These are phyloP conservation scores for Camelina sativa DNA, from an alignment of 345 rosid species.

Conservation along the genomic window DNA sequence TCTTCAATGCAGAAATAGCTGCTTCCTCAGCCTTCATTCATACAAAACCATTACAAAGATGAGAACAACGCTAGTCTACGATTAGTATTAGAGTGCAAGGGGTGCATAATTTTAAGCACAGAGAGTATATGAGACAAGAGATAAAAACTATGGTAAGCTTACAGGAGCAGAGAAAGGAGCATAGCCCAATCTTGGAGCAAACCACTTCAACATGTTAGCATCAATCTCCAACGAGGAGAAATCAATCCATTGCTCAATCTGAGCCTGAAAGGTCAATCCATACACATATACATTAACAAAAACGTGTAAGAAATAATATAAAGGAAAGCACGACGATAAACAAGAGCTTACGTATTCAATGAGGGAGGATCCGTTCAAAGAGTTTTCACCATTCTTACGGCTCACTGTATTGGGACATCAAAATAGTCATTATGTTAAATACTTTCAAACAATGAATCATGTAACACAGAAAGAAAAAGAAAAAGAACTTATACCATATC, in stretches of 20 bases:
- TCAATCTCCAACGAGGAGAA: conserved; percentile 82
- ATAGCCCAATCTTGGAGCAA: conserved; percentile 63
- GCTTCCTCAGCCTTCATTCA: conserved; percentile 45
- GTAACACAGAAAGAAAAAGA: not conserved
- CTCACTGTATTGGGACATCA: conserved; percentile 55
- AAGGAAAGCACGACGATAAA: not conserved
- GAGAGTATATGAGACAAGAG: not conserved
- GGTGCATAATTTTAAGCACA: not conserved
- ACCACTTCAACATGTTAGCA: conserved; percentile 61
- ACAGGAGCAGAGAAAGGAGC: conserved; percentile 74
- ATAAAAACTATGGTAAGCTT: conserved; percentile 33
- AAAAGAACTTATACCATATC: conserved; percentile 63
- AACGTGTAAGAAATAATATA: not conserved
- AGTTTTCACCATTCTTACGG: conserved; percentile 65
- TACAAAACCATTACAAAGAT: not conserved
- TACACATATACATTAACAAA: not conserved
- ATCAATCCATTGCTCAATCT: conserved; percentile 94
- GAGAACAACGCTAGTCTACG: not conserved
- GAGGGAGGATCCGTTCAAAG: conserved; percentile 66
- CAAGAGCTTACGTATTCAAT: conserved; percentile 69
- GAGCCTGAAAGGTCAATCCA: conserved; percentile 56
- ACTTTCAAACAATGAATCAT: not conserved
- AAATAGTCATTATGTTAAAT: not conserved
- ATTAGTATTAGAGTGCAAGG: not conserved
- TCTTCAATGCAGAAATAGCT: conserved; percentile 42